These are phyloP conservation scores for Colletotrichum musae DNA, from an alignment of 2,329 filamentous ascomycete genomes.

Conservation along the genomic window DNA sequence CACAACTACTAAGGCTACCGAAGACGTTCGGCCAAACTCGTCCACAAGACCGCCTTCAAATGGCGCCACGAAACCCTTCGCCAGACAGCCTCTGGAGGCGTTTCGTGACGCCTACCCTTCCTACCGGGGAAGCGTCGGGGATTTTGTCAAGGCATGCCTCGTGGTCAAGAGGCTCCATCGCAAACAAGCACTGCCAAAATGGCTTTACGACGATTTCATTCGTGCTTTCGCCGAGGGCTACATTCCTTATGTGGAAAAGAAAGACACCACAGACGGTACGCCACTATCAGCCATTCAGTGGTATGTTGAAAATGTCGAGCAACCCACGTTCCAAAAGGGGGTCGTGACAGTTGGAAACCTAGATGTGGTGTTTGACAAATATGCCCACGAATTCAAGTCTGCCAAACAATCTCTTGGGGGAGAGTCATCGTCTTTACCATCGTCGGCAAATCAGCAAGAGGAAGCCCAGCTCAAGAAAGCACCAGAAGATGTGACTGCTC, in stretches of 20 bases:
- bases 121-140: conserved; percentile 54
- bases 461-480: not conserved
- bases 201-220: conserved; percentile 69
- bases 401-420: not conserved
- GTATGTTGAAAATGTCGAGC: conserved; percentile 50
- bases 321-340: conserved; percentile 43
- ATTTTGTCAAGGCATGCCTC: conserved; percentile 62
- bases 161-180: conserved; percentile 57
- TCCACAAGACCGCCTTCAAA: not conserved
- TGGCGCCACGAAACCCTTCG: conserved; percentile 4
- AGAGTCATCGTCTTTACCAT: not conserved
- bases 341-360: conserved; percentile 55
- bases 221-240: conserved; percentile 59
- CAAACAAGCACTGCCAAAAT: conserved; percentile 54
- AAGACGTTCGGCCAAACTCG: not conserved
- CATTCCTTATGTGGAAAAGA: conserved; percentile 54
- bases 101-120: conserved; percentile 61
- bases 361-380: conserved; percentile 50
- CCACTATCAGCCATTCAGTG: conserved; percentile 58
- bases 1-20: not conserved
- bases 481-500: too few relatives aligned
- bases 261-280: conserved; percentile 41
- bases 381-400: conserved; percentile 47
- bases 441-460: not conserved
- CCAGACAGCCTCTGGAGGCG: conserved; percentile 51